A percentile compares a stretch with the other conserved stretches of the same genome.
Evolutionary conservation across 2,329 filamentous ascomycete species (phyloP).

Genomic region (Colletotrichum sp.): DNA sequence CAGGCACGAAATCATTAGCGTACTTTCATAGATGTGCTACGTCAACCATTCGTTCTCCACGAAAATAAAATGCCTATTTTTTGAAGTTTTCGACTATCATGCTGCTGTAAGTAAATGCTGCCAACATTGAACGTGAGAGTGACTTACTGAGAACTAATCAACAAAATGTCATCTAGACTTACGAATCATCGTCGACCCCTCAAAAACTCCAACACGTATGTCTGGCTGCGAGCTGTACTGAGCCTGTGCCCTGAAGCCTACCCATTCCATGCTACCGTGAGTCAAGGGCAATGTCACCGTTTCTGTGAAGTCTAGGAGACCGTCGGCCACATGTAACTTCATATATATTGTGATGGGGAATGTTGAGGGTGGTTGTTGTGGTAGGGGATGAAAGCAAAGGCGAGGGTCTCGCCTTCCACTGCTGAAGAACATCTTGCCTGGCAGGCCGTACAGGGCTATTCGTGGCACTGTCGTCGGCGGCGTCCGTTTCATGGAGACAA

Average conservation of each 20-base stretch:
- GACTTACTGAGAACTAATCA: background rate
- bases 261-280: background rate
- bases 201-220: background rate
- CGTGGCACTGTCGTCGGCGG: background rate
- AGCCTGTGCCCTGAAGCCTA: background rate
- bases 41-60: background rate
- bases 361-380: background rate
- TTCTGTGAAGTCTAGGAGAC: background rate
- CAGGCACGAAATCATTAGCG: background rate
- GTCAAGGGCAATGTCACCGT: background rate
- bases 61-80: background rate
- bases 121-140: background rate
- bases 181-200: background rate
- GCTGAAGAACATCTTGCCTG: background rate
- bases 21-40: background rate
- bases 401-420: background rate
- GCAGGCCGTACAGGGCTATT: background rate
- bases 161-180: background rate
- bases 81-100: background rate
- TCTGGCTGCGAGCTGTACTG: background rate
- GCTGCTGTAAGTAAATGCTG: background rate
- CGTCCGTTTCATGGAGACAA: background rate
- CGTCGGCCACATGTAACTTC: background rate
- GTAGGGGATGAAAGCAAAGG: background rate
- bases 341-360: background rate